Percentiles rank a stretch among this genome's conserved stretches.
Evolutionary conservation across 2,329 filamentous ascomycete genomes (phyloP).

Genomic region (Fusarium marasasianum): DNA sequence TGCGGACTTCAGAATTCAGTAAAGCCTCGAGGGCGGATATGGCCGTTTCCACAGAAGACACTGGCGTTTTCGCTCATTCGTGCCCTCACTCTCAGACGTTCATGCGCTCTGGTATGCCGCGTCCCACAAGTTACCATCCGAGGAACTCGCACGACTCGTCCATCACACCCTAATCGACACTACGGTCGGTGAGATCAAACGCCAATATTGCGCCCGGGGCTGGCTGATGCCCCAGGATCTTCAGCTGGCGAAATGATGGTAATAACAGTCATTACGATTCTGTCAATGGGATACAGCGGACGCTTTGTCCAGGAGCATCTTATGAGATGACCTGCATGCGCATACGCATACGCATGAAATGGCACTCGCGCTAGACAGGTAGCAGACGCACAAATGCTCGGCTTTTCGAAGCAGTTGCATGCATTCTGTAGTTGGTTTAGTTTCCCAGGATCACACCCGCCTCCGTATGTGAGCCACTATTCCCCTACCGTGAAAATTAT

Average conservation of each 20-base stretch:
- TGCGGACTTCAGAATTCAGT: constrained; percentile 43
- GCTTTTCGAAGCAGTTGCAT: constrained; percentile 34
- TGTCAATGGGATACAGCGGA: constrained; percentile 34
- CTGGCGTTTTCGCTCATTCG: constrained; percentile 36
- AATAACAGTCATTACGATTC: constrained; percentile 30
- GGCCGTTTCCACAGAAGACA: constrained; percentile 35
- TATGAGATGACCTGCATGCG: constrained; percentile 34
- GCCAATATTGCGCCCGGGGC: constrained; percentile 16
- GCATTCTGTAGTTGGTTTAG: constrained; percentile 30
- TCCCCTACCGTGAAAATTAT: constrained; percentile 18
- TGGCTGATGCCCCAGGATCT: constrained; percentile 36
- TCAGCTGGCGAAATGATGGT: constrained; percentile 37
- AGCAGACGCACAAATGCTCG: constrained; percentile 30
- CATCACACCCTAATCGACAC: constrained; percentile 29
- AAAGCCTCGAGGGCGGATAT: constrained; percentile 32
- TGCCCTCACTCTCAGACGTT: constrained; percentile 27
- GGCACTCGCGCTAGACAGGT: constrained; percentile 12
- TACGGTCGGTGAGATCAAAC: constrained; percentile 29
- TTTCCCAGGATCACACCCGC: constrained; percentile 24
- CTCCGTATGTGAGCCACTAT: constrained; percentile 24
- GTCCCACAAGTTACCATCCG: constrained; percentile 11
- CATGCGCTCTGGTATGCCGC: constrained; percentile 29
- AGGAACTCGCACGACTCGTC: constrained; percentile 25
- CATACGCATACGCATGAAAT: constrained; percentile 32
- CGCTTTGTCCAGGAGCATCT: constrained; percentile 31